Conservation (phyloP, 768 basidiomycete genomes). For the Rubroboletus satanas region DNA sequence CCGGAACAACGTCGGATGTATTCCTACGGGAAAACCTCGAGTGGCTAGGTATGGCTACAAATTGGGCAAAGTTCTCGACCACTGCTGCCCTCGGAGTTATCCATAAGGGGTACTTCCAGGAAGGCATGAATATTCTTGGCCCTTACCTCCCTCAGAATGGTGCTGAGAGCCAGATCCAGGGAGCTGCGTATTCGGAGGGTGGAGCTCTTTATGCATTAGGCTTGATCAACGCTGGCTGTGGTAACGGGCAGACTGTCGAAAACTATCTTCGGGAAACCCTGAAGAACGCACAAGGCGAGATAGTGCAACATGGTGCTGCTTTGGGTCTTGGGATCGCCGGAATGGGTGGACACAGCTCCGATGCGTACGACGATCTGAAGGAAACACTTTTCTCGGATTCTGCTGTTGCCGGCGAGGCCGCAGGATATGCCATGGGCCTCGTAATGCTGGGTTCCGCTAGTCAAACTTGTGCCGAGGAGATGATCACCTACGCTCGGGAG, state of each 20-base stretch:
- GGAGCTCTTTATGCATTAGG: conserved; percentile 95
- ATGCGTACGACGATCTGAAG: conserved; percentile 90
- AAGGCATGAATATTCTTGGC: conserved; percentile 87
- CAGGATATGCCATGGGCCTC: conserved; percentile 96
- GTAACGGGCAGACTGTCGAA: conserved; percentile 62
- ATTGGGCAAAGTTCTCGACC: conserved; percentile 98
- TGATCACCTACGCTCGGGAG: conserved; percentile 93
- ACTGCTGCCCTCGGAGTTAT: conserved; percentile 97
- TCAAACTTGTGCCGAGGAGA: conserved; percentile 78
- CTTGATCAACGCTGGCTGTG: conserved; percentile 89
- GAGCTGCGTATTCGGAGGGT: conserved; percentile 89
- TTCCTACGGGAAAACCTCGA: conserved; percentile 96
- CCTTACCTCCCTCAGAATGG: conserved; percentile 86
- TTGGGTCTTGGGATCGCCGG: conserved; percentile 94
- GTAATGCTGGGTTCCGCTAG: conserved; percentile 96
- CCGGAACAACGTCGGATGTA: conserved; percentile 93
- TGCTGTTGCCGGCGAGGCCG: conserved; percentile 92
- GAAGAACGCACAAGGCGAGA: conserved; percentile 70
- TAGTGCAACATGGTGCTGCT: conserved; percentile 96
- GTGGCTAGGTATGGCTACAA: conserved; percentile 91
- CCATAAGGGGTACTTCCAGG: conserved; percentile 93
- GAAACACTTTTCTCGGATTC: conserved; percentile 88
- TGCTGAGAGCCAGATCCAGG: conserved; percentile 70
- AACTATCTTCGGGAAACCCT: conserved; percentile 78
- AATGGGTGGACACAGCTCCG: conserved; percentile 86